Evolutionary conservation across 2,329 filamentous ascomycete genomes (phyloP), one percentile per base, ranked within the genome.

Genomic region (Neonectria hederae): DNA sequence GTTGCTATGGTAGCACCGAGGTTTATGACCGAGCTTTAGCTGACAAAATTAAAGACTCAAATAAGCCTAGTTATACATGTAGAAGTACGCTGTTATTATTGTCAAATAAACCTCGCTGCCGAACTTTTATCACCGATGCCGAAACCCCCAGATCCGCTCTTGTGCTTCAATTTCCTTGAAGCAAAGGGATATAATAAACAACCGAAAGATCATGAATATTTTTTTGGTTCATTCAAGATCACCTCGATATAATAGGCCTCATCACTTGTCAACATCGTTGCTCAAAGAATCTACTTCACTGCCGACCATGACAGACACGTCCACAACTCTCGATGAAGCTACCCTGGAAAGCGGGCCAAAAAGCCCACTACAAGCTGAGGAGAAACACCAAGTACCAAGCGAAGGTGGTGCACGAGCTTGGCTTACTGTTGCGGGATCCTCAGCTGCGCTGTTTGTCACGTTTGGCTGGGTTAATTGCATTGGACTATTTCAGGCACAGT

Each of bases 401-500:
- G 68, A 70, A 26, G 66, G 68, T 13, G 66, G 68, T 11, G 10
- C 30, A 2, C 61, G 53, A 24, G 68, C 58, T 21, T 70, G 66
- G 68, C 45, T 70, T 22, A 69, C 66, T 11, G 64, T 70, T 11
- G 56, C 54, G 10, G 68, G 68, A 3, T 66, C 66, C n/a, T 69
- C 66, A 3, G 64, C 62, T 32, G 66, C 66, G 17, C 51, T 72
- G 46, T 72, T 74, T 56, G 66, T 65, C 22, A 69, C 69, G 1
- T 74, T 73, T 49, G 72, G 72, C 21, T 73, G 71, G 71, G 65
- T 72, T 43, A 74, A 74, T 59, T 72, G 70, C 52, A 70, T 72
- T 19, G 83, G 83, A 4, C 73, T 84, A n/a, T 86, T 86, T 67
- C 84, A 86, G 68, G 78, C 80, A 24, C 83, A 85, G 65, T 86